Conservation (phyloP, 805 yeast species). For the Starmerella stigmatis region DNA sequence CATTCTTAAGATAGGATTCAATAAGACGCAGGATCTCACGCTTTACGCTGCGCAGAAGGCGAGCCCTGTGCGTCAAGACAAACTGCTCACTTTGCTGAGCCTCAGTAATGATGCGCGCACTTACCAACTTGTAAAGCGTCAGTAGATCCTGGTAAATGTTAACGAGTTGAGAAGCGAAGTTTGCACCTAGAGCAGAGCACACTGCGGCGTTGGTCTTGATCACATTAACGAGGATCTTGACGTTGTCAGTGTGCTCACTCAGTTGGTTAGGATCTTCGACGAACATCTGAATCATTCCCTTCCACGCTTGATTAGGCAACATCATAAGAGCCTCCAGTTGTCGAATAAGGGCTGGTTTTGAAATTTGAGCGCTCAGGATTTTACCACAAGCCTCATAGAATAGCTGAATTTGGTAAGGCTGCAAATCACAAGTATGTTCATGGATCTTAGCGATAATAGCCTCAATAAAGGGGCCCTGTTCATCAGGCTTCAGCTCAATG, state of each 20-base stretch:
- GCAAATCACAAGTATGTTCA: constrained; percentile 78
- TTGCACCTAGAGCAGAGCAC: constrained; percentile 88
- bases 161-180: constrained; percentile 79
- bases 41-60: constrained; percentile 92
- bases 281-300: constrained; percentile 73
- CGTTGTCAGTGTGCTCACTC: constrained; percentile 58
- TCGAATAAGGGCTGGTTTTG: constrained; percentile 51
- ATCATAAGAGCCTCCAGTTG: constrained; percentile 68
- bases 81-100: constrained; percentile 71
- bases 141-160: constrained; percentile 81
- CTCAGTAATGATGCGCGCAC: constrained; percentile 62
- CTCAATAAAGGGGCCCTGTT: constrained; percentile 80
- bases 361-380: constrained; percentile 77
- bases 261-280: constrained; percentile 72
- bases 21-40: constrained; percentile 83
- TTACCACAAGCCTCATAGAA: constrained; percentile 96
- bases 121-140: constrained; percentile 77
- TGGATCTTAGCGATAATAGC: constrained; percentile 79
- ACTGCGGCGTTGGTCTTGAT: constrained; percentile 93
- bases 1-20: constrained; percentile 79
- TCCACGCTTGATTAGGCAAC: constrained; percentile 92
- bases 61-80: constrained; percentile 86
- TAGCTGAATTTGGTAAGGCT: constrained; percentile 95
- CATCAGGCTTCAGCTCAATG: constrained; percentile 75
- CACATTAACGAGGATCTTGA: constrained; percentile 84